Percentiles rank a stretch among this genome's conserved stretches.
These are phyloP conservation scores for Pinus taeda DNA, from an alignment of 75 land plant genomes.

Conservation along the genomic window DNA sequence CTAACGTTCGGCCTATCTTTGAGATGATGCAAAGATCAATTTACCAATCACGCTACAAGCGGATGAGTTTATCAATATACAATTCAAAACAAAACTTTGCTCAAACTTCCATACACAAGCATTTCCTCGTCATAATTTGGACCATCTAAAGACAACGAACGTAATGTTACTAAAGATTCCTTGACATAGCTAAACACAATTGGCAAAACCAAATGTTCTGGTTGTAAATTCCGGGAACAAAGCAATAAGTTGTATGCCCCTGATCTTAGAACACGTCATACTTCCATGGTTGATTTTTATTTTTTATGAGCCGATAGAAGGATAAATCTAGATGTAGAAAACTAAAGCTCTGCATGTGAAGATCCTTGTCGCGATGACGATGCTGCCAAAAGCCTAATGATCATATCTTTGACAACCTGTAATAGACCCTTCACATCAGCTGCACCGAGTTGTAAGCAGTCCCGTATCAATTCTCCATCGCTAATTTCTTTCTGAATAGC, in stretches of 20 bases:
- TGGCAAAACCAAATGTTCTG: too few relatives aligned
- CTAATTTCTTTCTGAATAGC: slow-evolving; percentile 44
- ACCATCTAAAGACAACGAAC: too few relatives aligned
- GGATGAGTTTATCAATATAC: too few relatives aligned
- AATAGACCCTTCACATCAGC: slow-evolving; percentile 55
- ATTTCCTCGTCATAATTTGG: too few relatives aligned
- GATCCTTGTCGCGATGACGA: background rate
- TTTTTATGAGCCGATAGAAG: background rate
- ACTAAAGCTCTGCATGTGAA: slow-evolving; percentile 1
- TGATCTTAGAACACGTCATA: background rate
- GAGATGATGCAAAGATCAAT: too few relatives aligned
- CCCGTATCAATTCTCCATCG: slow-evolving; percentile 57
- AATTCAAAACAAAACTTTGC: too few relatives aligned
- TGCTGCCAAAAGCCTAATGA: background rate
- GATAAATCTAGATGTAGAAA: background rate
- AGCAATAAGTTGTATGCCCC: background rate
- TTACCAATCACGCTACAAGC: too few relatives aligned
- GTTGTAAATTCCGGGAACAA: too few relatives aligned
- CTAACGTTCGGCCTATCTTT: too few relatives aligned
- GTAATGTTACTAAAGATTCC: too few relatives aligned
- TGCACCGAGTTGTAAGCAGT: slow-evolving; percentile 50
- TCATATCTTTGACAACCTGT: slow-evolving; percentile 40
- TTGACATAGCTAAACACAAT: too few relatives aligned
- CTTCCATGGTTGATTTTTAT: background rate
- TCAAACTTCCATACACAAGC: too few relatives aligned